These are phyloP conservation scores for Sporothrix brasiliensis DNA, from an alignment of 2,329 filamentous ascomycete species.

Conservation along the genomic window DNA sequence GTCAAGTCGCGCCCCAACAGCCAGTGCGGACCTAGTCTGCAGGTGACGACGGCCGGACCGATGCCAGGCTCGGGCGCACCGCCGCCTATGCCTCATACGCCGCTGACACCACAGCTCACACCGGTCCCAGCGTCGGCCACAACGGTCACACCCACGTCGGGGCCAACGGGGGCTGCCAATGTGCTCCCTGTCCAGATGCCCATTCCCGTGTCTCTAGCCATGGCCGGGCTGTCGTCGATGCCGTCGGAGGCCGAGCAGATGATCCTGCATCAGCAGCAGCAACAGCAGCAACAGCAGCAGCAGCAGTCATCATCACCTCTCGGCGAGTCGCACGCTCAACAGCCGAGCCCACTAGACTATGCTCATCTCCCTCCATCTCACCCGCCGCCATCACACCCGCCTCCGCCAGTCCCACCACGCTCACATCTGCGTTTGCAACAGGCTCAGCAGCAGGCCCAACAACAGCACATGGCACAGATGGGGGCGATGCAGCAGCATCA, in stretches of 20 bases:
- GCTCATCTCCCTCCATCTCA: conserved; percentile 23
- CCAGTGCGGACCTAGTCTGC: conserved; percentile 15
- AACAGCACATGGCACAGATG: neutral
- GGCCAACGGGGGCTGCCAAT: too few species aligned
- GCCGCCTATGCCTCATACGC: conserved; percentile 46
- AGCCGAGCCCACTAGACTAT: conserved; percentile 35
- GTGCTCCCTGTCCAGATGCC: conserved; percentile 21
- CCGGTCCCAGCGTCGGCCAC: conserved; percentile 37
- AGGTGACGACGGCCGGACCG: conserved; percentile 37
- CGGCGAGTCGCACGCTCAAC: conserved; percentile 20
- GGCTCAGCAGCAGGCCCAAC: neutral
- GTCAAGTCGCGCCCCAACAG: conserved; percentile 26
- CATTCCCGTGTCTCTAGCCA: conserved; percentile 26
- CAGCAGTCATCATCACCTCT: conserved; percentile 28
- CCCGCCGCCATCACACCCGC: conserved; percentile 24
- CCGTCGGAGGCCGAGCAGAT: conserved; percentile 18
- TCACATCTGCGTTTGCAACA: conserved; percentile 25
- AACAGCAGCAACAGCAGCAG: conserved; percentile 32
- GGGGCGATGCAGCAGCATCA: neutral
- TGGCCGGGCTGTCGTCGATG: conserved; percentile 24
- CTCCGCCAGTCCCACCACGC: conserved; percentile 20
- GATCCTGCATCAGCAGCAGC: conserved; percentile 31
- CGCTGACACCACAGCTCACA: conserved; percentile 52
- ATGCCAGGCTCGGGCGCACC: conserved; percentile 39
- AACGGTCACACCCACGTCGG: neutral